phyloP scores from a whole-genome alignment of 805 yeast genomes.

The Jamesozyma rosinii region DNA sequence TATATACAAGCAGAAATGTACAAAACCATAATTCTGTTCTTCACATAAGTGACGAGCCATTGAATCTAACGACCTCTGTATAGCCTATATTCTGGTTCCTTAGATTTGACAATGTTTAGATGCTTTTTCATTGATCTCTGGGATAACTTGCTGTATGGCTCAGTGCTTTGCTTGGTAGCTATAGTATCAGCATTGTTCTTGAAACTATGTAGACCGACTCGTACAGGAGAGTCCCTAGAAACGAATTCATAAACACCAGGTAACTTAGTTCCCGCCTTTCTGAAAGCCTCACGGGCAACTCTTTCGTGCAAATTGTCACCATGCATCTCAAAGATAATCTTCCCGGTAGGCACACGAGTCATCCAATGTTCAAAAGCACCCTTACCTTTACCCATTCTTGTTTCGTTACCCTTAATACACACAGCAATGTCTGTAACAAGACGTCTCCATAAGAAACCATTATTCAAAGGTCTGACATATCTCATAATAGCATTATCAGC shows the following conservation, averaged over 20 bases:
- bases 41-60: background rate
- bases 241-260: slow-evolving; percentile 91
- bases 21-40: background rate
- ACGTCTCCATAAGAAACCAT: slow-evolving; percentile 68
- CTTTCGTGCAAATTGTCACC: slow-evolving; percentile 74
- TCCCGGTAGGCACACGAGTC: slow-evolving; percentile 91
- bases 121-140: slow-evolving; percentile 58
- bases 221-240: slow-evolving; percentile 49
- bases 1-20: slow-evolving; percentile 8
- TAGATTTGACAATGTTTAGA: slow-evolving; percentile 44
- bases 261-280: slow-evolving; percentile 83
- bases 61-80: slow-evolving; percentile 49
- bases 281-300: slow-evolving; percentile 80
- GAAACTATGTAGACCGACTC: slow-evolving; percentile 60
- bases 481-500: slow-evolving; percentile 84
- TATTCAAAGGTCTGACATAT: slow-evolving; percentile 58
- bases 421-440: slow-evolving; percentile 80
- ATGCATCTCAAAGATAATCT: slow-evolving; percentile 74
- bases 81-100: slow-evolving; percentile 44
- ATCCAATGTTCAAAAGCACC: slow-evolving; percentile 98
- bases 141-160: slow-evolving; percentile 43
- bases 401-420: slow-evolving; percentile 93
- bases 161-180: slow-evolving; percentile 25
- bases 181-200: slow-evolving; percentile 33
- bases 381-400: slow-evolving; percentile 99